Base-by-base conservation (phyloP, 495 filamentous ascomycete species). In the Sabuloglossum arenarium region DNA sequence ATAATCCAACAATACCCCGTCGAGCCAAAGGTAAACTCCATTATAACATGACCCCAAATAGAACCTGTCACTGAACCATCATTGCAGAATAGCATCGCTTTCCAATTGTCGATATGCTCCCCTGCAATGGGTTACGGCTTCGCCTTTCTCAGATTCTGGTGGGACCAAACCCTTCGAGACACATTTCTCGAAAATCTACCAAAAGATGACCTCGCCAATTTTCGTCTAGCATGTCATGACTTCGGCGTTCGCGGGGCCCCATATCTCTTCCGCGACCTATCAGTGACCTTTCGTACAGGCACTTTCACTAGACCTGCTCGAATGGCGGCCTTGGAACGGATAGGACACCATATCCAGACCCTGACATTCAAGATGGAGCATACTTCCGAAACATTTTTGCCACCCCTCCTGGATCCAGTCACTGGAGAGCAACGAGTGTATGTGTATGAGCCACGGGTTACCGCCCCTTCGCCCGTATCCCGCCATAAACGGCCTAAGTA, bases 401-500 rank as follows among this genome's bases (percentile, higher is more conserved):
- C 84, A 11, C 85, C 85, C 9, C 70, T 91, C 29, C 71, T 89
- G 51, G 78, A 88, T 65, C 79, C 81, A 1, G 59, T 69, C 46
- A 82, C 75, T 6, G 85, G 85, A n/a, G 75, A 75, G 55, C 82
- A 88, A 70, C 75, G 80, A 58, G 71, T 69, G 62, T 88, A 88
- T 66, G 66, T 85, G 43, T 89, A 89, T 67, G 79, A 75, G 57
- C 85, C 85, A 16, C 80, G 84, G 58, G 74, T 69, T 9, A 73
- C 51, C 70, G 72, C 30, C 65, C 47, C 57, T 11, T 57, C 59
- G 1, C 58, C 60, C 6, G 11, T 56, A 12, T 50, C 51, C 16
- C 61, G 59, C 12, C 60, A 57, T 10, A 61, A 61, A 52, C 52
- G 63, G 54, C 55, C 65, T 58, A 86, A 80, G 63, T 88, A 88